Base-by-base conservation (phyloP, 1,284 basidiomycete genomes). In the Trichosporon faecale region DNA sequence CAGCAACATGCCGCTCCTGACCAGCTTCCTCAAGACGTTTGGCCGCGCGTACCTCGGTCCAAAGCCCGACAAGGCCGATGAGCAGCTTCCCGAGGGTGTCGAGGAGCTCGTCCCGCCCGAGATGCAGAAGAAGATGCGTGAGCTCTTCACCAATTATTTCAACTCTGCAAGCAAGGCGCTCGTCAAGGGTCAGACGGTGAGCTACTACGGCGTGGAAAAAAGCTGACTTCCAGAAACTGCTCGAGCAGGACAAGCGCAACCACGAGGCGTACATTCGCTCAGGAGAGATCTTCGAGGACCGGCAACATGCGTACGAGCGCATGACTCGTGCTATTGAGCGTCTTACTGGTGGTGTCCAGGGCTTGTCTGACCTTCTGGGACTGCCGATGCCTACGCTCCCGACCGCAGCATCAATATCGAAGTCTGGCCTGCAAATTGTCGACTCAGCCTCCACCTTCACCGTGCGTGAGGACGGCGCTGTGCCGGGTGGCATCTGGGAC, bases 261-360 rank as follows among this genome's bases (percentile, higher is more conserved):
- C 95, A 98, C 78, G 96, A 99, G 85, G 97, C 96, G 69, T 99
- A 99, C 81, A 98, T 99, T 77, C 92, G 94, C 46, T 98, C 94
- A 0, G 96, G 96, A 27, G 95, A 99, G 84, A 98, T 99, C 74
- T 99, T 99, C 76, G 97, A 99, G 80, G 97, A 99, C 83, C 90
- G 97, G 21, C 95, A 98, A 81, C 95, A 99, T 82, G 93, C 91
- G 14, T 99, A 98, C 81, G 97, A 99, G 85, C 95, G 94, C 84
- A 95, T 98, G 91, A 94, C 94, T 14, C 95, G 93, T 81, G 88
- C 89, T 40, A 97, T 98, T 77, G 96, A 99, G 84, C 93, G 95
- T 71, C 85, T 98, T 18, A 88, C 94, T 61, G 86, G 90, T 14
- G 93, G 89, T 74, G 94, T 94, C 68, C 93, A 95, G 82, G 89